Base-by-base conservation (phyloP, 306 rosid genomes). In the Cicer arietinum region DNA sequence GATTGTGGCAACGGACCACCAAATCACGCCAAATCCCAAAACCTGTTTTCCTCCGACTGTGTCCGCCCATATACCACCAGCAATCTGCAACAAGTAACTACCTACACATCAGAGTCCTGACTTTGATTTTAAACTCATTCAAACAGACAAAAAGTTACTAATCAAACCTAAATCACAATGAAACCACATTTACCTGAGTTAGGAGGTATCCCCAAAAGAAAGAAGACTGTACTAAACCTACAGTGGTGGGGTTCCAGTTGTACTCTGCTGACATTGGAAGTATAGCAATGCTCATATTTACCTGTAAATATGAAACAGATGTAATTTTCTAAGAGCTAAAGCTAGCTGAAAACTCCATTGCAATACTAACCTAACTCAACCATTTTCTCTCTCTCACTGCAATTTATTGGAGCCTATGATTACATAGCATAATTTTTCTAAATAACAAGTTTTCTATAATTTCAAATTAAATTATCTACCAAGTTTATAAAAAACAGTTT, bases 201-300 rank as follows among this genome's bases (percentile, higher is more conserved):
- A 94, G 96, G 20, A 94, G 95, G 85, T 94, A 95, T 57, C 99
- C 99, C 98, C 99, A 95, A 90, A 94, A 95, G 81, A 95, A 94
- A n/a, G 99, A 94, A 71, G 99, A 94, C 73, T 94, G 99, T 75
- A 94, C 79, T 75, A 92, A 81, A 71, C 99, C 99, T 48, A 95
- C 99, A 62, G 99, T 95, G 10, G 84, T 73, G 12, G 97, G 92
- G 84, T 82, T 92, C 99, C 99, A 95, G 44, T 88, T 80, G 78
- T 73, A 92, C 82, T 95, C 96, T 50, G 97, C 96, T 67, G 99
- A 90, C 99, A 95, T 95, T 11, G 99, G 99, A 83, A 95, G 99
- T 81, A 92, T 95, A 45, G 99, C 99, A 75, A 95, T 92, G 86
- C 99, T 95, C 99, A 95, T 95, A 75, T 95, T 95, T 74, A 94